Evolutionary conservation across 805 yeast species (phyloP), one percentile per base, ranked within the genome.

Genomic region (Saturnispora saitoi): DNA sequence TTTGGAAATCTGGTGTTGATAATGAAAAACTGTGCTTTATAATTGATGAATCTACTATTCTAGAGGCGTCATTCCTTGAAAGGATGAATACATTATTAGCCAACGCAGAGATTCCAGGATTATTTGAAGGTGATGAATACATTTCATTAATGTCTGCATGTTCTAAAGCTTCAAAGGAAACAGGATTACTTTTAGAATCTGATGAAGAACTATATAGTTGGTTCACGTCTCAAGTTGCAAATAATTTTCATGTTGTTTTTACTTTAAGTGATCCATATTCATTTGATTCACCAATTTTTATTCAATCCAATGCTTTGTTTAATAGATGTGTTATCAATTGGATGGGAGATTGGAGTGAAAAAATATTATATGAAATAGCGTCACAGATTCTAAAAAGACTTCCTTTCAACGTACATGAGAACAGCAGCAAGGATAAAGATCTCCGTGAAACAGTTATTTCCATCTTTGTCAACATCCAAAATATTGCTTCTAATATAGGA

Each of bases 41-140:
- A 19, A 72, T 91, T 17, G 95, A 88, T 55, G 96, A 91, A 56
- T 80, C 95, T 0, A 78, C 82, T 28, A 77, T 89, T 45, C 56
- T 81, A 38, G 90, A 86, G 31, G 72, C 95, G 0, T 71, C 93
- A 0, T 91, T 90, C 58, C 65, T 91, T 29, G 98, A 91, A 63
- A 70, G 95, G 52, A 88, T 91, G 93, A 91, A 91, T 57, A 86
- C 95, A 0, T 67, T 91, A n/a, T 71, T 91, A 34, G 96, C 97
- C 0, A 91, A 91, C 63, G 86, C 95, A 0, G 97, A 91, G 58
- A 74, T 89, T 34, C 96, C 96, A 0, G 96, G 95, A 4, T 67
- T 91, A 12, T 91, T 87, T 62, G 85, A 78, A 48, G 89, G 81
- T 0, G 95, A 86, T 9, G 90, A 86, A 8, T 73, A 69, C 45